phyloP scores from a whole-genome alignment of 805 yeast species.

The Ogataea pilisensis region DNA sequence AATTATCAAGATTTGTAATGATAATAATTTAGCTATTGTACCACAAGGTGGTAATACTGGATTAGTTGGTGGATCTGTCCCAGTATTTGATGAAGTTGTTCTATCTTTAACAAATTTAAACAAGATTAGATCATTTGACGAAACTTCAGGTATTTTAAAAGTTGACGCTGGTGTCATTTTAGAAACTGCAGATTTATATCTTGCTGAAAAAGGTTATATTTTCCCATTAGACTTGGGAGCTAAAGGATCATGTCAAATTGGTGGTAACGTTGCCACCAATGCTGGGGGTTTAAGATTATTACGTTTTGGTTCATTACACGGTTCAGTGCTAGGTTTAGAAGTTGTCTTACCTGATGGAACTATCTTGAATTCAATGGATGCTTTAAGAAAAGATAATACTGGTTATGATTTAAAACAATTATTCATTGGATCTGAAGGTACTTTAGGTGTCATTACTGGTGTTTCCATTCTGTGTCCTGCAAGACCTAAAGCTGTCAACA shows the following conservation, averaged over 20 bases:
- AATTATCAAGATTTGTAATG: conserved; percentile 78
- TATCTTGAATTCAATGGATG: conserved; percentile 70
- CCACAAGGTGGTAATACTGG: conserved; percentile 99
- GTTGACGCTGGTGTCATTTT: conserved; percentile 88
- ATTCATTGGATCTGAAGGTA: conserved; percentile 93
- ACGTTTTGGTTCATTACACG: conserved; percentile 90
- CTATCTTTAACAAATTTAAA: conserved; percentile 67
- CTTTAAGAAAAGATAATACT: conserved; percentile 90
- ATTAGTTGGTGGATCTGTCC: conserved; percentile 89
- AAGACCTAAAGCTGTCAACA: conserved; percentile 80
- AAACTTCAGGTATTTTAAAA: conserved; percentile 77
- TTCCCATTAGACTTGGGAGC: conserved; percentile 96
- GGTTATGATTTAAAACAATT: conserved; percentile 92
- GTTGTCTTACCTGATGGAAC: conserved; percentile 92
- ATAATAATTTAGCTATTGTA: conserved; percentile 72
- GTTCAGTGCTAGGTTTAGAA: conserved; percentile 85
- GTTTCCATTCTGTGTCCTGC: conserved; percentile 87
- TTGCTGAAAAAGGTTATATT: conserved; percentile 79
- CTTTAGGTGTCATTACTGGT: conserved; percentile 86
- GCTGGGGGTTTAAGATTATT: conserved; percentile 92
- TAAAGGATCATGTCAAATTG: conserved; percentile 93
- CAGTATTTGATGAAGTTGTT: conserved; percentile 87
- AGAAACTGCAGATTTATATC: conserved; percentile 75
- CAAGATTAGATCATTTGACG: conserved; percentile 77
- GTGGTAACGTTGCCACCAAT: conserved; percentile 92